Percentiles rank a stretch among this genome's conserved stretches.
Conservation (phyloP, 2,329 filamentous ascomycete species). For the Fonsecaea pedrosoi region DNA sequence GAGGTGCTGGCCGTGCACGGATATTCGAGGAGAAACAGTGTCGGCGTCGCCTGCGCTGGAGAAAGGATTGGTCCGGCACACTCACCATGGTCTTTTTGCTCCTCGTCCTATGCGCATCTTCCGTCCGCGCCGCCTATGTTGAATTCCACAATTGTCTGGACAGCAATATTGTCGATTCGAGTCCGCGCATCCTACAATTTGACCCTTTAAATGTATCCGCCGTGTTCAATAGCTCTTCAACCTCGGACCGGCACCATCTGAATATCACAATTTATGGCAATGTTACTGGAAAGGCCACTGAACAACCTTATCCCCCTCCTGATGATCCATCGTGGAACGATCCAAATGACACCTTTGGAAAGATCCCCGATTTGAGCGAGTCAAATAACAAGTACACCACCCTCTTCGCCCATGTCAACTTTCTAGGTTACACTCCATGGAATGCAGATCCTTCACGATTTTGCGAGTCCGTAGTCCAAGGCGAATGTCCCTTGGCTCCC, state of each 20-base stretch:
- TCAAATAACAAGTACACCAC: constrained; percentile 71
- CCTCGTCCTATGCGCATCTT: constrained; percentile 10
- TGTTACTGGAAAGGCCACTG: constrained; percentile 74
- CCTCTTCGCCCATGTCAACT: constrained; percentile 72
- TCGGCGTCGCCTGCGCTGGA: neutral
- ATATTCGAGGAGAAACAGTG: constrained; percentile 9
- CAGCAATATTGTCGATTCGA: constrained; percentile 63
- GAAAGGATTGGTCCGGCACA: neutral
- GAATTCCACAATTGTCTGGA: constrained; percentile 84
- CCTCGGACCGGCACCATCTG: constrained; percentile 67
- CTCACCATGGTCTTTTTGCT: constrained; percentile 14
- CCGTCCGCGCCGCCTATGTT: constrained; percentile 66
- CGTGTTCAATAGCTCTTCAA: constrained; percentile 65
- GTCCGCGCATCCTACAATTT: constrained; percentile 75
- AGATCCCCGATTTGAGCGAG: constrained; percentile 72
- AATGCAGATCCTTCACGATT: constrained; percentile 64
- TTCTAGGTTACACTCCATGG: constrained; percentile 78
- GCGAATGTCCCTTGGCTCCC: constrained; percentile 75
- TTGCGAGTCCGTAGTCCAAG: constrained; percentile 66
- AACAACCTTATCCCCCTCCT: constrained; percentile 65
- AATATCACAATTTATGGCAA: constrained; percentile 87
- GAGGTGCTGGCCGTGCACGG: neutral
- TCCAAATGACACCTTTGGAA: constrained; percentile 68
- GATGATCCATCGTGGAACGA: constrained; percentile 69
- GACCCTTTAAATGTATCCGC: constrained; percentile 77